Evolutionary conservation across 2,329 filamentous ascomycete genomes (phyloP), one percentile per base, ranked within the genome.

Genomic region (Calonectria pteridis): DNA sequence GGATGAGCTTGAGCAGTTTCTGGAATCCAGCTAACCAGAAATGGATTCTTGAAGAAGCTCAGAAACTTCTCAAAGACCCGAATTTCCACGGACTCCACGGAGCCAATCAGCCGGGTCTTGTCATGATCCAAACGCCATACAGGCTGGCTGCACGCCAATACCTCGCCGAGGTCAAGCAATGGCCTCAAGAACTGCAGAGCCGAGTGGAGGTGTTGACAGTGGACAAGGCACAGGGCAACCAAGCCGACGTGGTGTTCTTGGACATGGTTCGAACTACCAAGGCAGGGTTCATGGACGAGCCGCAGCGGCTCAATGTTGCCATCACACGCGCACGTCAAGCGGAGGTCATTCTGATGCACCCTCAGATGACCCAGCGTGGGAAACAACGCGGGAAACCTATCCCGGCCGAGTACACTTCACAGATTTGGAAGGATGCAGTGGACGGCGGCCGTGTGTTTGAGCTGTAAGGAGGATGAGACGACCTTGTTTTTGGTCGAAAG

Each of bases 191-290:
- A 14, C 81, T 74, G 59, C 80, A 81, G 55, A 37, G 74, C 0
- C 79, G 86, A 1, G 83, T 88, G 0, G 81, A 85, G 29, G 83
- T 87, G 0, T 75, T 87, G 23, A 89, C 87, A 0, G 83, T 88
- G 0, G 87, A 88, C 64, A 86, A 83, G 6, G 84, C 86, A 0
- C 87, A 88, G 49, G 87, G 87, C 0, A 86, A 87, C 18, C 86
- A 89, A 71, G 87, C 87, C 0, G 87, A 89, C 50, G 81, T 88
- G 6, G 86, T 89, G 0, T 85, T 88, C 40, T 80, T 89, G 0
- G 87, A 89, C 78, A 82, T 88, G 74, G 87, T 88, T 2, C 81
- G 85, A n/a, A 84, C 84, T 0, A 79, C 77, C 0, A 79, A 79
- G 0, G 84, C 85, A 0, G 82, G 81, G 0, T 88, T 88, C 64